Conservation (phyloP, 352 stramenopile species). For the Phytophthora pini region DNA sequence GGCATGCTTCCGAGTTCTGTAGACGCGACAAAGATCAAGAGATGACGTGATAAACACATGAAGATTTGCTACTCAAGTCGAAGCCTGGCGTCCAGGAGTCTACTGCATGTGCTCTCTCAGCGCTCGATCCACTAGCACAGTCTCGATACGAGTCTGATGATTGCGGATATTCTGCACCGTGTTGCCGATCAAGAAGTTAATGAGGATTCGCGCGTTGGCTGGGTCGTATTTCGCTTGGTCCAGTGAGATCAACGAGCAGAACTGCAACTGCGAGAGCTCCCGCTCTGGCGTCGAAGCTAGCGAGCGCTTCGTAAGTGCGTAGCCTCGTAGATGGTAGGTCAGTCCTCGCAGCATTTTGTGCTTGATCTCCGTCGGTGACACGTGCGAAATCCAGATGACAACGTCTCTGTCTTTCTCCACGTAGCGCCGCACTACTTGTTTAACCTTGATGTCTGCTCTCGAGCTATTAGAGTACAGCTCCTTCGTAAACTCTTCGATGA, state of each 20-base stretch:
- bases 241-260: slow-evolving; percentile 58
- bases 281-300: slow-evolving; percentile 25
- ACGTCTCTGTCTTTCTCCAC: slow-evolving; percentile 59
- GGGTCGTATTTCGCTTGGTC: slow-evolving; percentile 40
- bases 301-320: slow-evolving; percentile 60
- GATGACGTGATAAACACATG: slow-evolving; percentile 12
- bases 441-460: slow-evolving; percentile 51
- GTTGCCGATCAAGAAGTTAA: slow-evolving; percentile 53
- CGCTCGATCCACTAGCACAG: slow-evolving; percentile 32
- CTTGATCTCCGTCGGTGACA: slow-evolving; percentile 63
- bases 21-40: slow-evolving; percentile 12
- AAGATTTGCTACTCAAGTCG: too few relatives aligned
- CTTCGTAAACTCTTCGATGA: slow-evolving; percentile 63
- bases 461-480: slow-evolving; percentile 60
- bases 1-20: slow-evolving; percentile 11
- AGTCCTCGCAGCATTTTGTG: slow-evolving; percentile 41
- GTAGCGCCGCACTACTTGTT: slow-evolving; percentile 66
- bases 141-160: slow-evolving; percentile 55
- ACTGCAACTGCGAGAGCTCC: slow-evolving; percentile 56
- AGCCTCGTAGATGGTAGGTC: slow-evolving; percentile 56
- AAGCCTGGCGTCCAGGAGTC: background rate
- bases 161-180: slow-evolving; percentile 44
- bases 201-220: slow-evolving; percentile 38
- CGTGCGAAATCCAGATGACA: slow-evolving; percentile 62
- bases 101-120: slow-evolving; percentile 24